Evolutionary conservation across 805 yeast genomes (phyloP).

Genomic region (Starmerella vaccinii): DNA sequence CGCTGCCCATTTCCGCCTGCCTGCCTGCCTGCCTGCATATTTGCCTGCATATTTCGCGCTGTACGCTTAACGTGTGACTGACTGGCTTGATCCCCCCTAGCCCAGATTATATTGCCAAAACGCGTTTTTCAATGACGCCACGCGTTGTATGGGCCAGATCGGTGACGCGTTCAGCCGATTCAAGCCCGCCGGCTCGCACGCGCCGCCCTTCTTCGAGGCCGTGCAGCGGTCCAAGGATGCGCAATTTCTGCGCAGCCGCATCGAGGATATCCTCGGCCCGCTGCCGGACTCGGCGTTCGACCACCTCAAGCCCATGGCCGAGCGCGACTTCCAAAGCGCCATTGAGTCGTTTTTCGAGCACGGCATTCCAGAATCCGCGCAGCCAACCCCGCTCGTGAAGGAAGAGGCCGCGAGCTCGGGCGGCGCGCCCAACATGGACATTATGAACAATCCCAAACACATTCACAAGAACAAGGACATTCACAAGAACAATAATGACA

Average conservation of each 20-base stretch:
- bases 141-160: constrained; percentile 9
- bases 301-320: constrained; percentile 20
- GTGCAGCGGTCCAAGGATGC: not conserved
- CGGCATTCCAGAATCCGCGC: not conserved
- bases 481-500: not conserved
- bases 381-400: not conserved
- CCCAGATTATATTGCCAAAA: constrained; percentile 1
- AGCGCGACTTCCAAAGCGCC: constrained; percentile 26
- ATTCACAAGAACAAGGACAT: not conserved
- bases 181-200: constrained; percentile 1
- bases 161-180: constrained; percentile 11
- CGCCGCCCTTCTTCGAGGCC: constrained; percentile 15
- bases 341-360: constrained; percentile 26
- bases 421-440: not conserved
- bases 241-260: constrained; percentile 12
- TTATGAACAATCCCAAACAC: not conserved
- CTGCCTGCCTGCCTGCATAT: too few relatives aligned
- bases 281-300: constrained; percentile 18
- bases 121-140: constrained; percentile 4
- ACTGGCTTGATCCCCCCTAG: too few relatives aligned
- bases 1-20: too few relatives aligned
- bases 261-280: constrained; percentile 28
- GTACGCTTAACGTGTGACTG: too few relatives aligned
- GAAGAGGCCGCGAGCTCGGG: not conserved
- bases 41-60: too few relatives aligned